These are phyloP conservation scores for Fusarium robinianum DNA, from an alignment of 2,329 filamentous ascomycete genomes.

Conservation along the genomic window DNA sequence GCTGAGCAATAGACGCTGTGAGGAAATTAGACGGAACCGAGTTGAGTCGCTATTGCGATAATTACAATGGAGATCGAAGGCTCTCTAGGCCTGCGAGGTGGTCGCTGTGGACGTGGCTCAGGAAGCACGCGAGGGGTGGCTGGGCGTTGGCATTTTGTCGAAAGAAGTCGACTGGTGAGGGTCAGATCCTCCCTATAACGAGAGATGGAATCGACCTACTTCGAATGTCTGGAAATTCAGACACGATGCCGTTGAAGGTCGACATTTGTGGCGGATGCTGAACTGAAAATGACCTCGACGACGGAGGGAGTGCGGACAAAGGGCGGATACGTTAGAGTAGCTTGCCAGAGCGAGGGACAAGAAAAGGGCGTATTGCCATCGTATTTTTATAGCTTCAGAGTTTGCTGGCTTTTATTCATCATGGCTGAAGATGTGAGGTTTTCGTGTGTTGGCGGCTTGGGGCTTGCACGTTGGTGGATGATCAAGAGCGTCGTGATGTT, in stretches of 20 bases:
- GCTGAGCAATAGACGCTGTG: conserved; percentile 81
- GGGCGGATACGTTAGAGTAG: too few relatives aligned
- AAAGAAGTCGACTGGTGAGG: conserved; percentile 77
- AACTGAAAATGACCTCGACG: neutral
- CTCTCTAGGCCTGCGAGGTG: conserved; percentile 81
- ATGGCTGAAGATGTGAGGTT: too few relatives aligned
- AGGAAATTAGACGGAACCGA: neutral
- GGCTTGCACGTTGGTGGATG: too few relatives aligned
- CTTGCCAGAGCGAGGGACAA: too few relatives aligned
- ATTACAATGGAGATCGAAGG: conserved; percentile 73
- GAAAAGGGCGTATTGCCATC: too few relatives aligned
- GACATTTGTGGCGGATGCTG: conserved; percentile 63
- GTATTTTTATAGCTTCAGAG: too few relatives aligned
- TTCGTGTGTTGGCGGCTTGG: too few relatives aligned
- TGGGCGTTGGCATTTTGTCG: conserved; percentile 56
- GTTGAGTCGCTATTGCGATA: too few relatives aligned
- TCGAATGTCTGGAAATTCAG: conserved; percentile 79
- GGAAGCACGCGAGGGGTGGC: conserved; percentile 79
- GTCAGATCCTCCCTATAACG: neutral
- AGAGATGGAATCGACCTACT: conserved; percentile 47
- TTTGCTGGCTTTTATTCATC: too few relatives aligned
- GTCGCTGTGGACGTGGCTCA: conserved; percentile 92
- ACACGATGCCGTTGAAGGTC: conserved; percentile 72
- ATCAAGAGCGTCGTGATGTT: too few relatives aligned
- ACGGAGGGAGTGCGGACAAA: neutral